Evolutionary conservation across 1,284 basidiomycete genomes (phyloP).

Genomic region (Trichosporon asahii): DNA sequence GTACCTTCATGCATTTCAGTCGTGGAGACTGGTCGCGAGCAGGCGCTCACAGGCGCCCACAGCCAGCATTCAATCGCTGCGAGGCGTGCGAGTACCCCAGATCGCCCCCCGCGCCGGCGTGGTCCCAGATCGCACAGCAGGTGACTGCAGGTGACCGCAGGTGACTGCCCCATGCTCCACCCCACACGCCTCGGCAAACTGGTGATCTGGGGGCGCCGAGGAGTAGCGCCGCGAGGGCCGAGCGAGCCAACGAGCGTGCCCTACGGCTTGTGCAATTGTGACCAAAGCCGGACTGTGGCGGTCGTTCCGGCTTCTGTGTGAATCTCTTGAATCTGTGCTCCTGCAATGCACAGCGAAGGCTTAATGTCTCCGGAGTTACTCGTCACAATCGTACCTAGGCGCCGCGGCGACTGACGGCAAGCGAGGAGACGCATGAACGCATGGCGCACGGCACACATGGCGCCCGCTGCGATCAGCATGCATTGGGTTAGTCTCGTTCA

Average conservation of each 20-base stretch:
- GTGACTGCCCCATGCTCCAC: neutral
- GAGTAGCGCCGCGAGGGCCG: neutral
- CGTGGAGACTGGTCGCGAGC: neutral
- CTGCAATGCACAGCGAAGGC: neutral
- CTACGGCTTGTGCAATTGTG: neutral
- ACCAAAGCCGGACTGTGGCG: neutral
- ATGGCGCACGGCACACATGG: neutral
- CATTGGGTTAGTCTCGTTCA: neutral
- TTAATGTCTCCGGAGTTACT: neutral
- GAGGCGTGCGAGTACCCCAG: neutral
- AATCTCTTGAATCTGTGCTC: neutral
- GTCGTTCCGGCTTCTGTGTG: neutral
- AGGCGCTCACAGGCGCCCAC: neutral
- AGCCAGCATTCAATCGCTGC: neutral
- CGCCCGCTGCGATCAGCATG: neutral
- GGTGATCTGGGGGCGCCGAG: neutral
- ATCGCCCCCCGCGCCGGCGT: neutral
- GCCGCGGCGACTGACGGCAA: neutral
- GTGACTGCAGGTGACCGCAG: neutral
- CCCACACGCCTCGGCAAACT: neutral
- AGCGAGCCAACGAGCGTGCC: neutral
- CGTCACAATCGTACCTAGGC: neutral
- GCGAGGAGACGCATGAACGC: neutral
- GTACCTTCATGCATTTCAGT: neutral
- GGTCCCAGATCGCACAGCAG: neutral